Base-by-base conservation (phyloP, 208 protist genomes). In the Trypanosoma brucei region DNA sequence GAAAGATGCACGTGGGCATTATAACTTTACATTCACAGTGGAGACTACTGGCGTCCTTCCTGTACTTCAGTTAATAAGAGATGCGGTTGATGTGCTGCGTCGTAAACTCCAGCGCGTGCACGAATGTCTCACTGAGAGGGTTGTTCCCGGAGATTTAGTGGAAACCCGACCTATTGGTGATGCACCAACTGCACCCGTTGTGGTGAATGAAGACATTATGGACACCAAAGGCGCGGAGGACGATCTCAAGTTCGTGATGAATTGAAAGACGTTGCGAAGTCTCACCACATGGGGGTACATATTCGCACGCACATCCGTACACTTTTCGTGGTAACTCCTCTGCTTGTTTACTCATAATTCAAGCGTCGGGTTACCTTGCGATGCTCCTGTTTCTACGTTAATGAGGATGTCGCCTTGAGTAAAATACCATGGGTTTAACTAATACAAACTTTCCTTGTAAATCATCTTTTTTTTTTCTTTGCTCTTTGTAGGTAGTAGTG, bases 11-110 rank as follows among this genome's bases (percentile, higher is more conserved):
- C 68, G 75, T 8, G 91, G 86, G 11, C 91, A 88, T 68, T 94
- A 88, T 71, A 74, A 95, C 59, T 96, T 96, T 56, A 86, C 77
- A 49, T 97, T 97, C 65, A 84, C 83, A 13, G 88, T 97, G n/a
- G 93, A 97, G 72, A 87, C 88, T 1, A 96, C 91, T 1, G 93
- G 93, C 1, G 88, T 87, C 56, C 74, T 96, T 22, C 84, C 88
- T 36, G 85, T 94, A 58, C 59, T 93, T 58, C 78, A 96, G 69
- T 81, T 97, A 36, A 55, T 97, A 31, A 85, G 84, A 54, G 77
- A 92, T 44, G 93, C 88, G 0, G 75, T 97, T 38, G 83, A 84
- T 14, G 81, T 95, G 60, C 50, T 96, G 72, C 81, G 86, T 13
- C 67, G 65, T 38, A 96, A 96, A 65, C 70, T 96, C 55, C 71